A percentile compares a stretch with the other conserved stretches of the same genome.
phyloP scores from a whole-genome alignment of 306 rosid species.

The Hippophae tibetana region DNA sequence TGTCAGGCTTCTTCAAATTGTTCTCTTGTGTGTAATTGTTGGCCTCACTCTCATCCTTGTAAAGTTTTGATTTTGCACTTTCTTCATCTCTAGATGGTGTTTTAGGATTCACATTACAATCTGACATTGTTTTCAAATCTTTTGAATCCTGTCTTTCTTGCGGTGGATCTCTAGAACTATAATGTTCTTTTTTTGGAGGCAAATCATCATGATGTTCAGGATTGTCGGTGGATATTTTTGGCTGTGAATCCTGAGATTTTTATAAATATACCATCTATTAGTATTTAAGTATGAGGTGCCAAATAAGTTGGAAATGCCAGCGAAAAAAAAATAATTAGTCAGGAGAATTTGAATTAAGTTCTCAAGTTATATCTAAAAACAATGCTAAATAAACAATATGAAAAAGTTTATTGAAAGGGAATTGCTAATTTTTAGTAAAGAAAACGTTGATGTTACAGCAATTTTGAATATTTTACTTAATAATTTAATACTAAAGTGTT shows the following conservation, averaged over 20 bases:
- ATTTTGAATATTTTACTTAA: too few species aligned
- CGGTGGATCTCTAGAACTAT: conserved; percentile 10
- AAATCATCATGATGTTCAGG: conserved; percentile 26
- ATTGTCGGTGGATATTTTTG: conserved; percentile 21
- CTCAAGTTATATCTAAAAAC: conserved; percentile 1
- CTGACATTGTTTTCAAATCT: conserved; percentile 21
- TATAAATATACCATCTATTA: conserved; percentile 3
- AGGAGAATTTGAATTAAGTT: background rate
- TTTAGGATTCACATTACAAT: conserved; percentile 36
- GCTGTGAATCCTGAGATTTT: conserved; percentile 43
- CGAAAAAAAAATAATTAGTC: too few species aligned
- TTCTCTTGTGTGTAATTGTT: conserved; percentile 41
- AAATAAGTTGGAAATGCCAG: background rate
- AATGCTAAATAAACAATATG: conserved; percentile 1
- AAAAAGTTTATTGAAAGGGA: background rate
- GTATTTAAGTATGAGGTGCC: background rate
- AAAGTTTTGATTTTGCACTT: conserved; percentile 22
- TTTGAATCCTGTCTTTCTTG: conserved; percentile 26
- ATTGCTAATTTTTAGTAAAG: too few species aligned
- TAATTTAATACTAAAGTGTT: too few species aligned
- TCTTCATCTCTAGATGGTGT: conserved; percentile 52
- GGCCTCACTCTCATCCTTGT: conserved; percentile 28
- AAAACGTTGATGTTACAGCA: too few species aligned
- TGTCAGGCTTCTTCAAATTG: conserved; percentile 80
- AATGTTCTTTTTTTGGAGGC: conserved; percentile 28